phyloP scores from a whole-genome alignment of 345 rosid species.

The Populus ilicifolia region DNA sequence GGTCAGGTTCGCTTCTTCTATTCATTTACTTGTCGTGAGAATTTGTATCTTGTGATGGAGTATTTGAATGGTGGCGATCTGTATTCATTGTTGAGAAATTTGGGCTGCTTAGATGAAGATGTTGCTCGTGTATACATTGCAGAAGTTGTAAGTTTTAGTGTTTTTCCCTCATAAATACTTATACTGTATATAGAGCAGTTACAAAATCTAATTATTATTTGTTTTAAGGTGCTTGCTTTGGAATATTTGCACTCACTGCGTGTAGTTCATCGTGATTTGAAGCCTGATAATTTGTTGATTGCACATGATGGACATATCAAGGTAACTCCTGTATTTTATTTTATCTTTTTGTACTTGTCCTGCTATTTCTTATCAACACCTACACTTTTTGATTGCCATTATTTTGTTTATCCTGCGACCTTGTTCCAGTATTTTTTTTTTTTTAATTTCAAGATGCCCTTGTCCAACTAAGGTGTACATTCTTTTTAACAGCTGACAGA shows the following conservation, averaged over 20 bases:
- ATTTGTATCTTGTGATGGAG: slow-evolving; percentile 99
- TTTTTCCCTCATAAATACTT: not conserved
- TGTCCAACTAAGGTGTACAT: not conserved
- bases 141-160: slow-evolving; percentile 77
- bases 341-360: not conserved
- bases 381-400: not conserved
- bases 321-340: slow-evolving; percentile 40
- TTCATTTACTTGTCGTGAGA: slow-evolving; percentile 98
- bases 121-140: slow-evolving; percentile 98
- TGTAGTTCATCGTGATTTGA: slow-evolving; percentile 98
- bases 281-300: slow-evolving; percentile 96
- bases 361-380: not conserved
- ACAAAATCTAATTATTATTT: not conserved
- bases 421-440: not conserved
- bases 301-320: slow-evolving; percentile 99
- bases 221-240: slow-evolving; percentile 82
- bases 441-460: not conserved
- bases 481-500: slow-evolving; percentile 63
- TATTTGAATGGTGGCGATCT: slow-evolving; percentile 98
- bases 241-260: slow-evolving; percentile 90
- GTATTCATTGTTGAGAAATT: slow-evolving; percentile 88
- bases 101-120: slow-evolving; percentile 97
- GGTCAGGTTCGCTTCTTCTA: slow-evolving; percentile 97
- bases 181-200: not conserved
- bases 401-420: not conserved